phyloP scores from a whole-genome alignment of 129 eudicot genomes.

The Scalesia atractyloides region DNA sequence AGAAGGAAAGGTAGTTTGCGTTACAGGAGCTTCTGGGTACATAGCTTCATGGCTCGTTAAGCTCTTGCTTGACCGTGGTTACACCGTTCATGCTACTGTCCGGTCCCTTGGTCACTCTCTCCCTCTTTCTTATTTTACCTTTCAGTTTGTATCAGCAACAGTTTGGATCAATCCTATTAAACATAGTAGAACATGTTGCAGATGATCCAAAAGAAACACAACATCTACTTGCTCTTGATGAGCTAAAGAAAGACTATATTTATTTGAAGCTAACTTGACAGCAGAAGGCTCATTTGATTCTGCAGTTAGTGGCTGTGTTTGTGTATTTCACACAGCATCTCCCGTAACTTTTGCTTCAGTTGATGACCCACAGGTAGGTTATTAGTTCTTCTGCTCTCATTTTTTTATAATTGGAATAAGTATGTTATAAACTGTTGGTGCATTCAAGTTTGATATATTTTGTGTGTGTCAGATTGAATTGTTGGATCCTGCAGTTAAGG shows the following conservation, averaged over 20 bases:
- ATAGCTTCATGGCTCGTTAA: constrained; percentile 65
- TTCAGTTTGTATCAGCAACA: too few species aligned
- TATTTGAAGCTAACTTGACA: constrained; percentile 26
- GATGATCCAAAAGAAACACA: constrained; percentile 49
- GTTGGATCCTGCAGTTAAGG: constrained; percentile 60
- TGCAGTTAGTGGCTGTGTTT: constrained; percentile 42
- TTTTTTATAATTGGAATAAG: not conserved
- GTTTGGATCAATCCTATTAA: not conserved
- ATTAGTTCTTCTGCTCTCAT: not conserved
- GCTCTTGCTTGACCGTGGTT: constrained; percentile 44
- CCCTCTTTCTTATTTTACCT: too few species aligned
- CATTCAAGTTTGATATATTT: not conserved
- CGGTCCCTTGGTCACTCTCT: too few species aligned
- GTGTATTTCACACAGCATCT: constrained; percentile 56
- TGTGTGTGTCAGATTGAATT: constrained; percentile 36
- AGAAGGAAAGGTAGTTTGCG: constrained; percentile 48
- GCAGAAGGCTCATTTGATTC: constrained; percentile 46
- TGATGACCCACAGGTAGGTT: constrained; percentile 43
- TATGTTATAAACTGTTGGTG: too few species aligned
- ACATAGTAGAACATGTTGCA: constrained; percentile 22
- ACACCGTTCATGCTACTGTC: constrained; percentile 24
- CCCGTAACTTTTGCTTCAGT: constrained; percentile 31
- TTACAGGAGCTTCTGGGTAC: constrained; percentile 66
- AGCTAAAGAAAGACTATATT: constrained; percentile 28
- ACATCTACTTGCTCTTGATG: constrained; percentile 51